A percentile compares a stretch with the other conserved stretches of the same genome.
Conservation (phyloP, 805 yeast genomes). For the Candida nanaspora region DNA sequence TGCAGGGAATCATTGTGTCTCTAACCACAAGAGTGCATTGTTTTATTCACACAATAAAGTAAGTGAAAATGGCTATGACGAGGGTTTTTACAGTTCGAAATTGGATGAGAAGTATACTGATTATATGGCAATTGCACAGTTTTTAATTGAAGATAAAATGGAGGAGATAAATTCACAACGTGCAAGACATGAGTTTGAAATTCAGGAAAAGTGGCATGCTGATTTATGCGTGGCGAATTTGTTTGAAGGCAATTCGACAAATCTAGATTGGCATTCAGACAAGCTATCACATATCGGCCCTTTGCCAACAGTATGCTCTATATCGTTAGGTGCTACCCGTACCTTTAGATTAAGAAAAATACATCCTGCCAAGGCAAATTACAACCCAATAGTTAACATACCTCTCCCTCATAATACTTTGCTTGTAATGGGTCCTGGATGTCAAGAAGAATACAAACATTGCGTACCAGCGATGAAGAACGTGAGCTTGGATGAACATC, state of each 20-base stretch:
- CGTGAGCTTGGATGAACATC: conserved; percentile 38
- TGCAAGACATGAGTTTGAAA: conserved; percentile 31
- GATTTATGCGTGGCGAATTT: conserved; percentile 49
- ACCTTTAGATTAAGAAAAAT: conserved; percentile 51
- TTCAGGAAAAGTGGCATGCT: conserved; percentile 38
- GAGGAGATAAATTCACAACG: conserved; percentile 11
- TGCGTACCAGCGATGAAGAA: conserved; percentile 33
- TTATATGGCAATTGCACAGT: conserved; percentile 32
- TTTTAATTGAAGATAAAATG: conserved; percentile 27
- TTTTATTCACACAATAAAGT: conserved; percentile 20
- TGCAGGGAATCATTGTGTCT: conserved; percentile 53
- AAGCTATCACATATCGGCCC: conserved; percentile 69
- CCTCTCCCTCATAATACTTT: conserved; percentile 68
- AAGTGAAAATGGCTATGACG: conserved; percentile 5
- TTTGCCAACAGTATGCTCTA: conserved; percentile 56
- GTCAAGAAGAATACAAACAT: conserved; percentile 73
- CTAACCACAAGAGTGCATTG: conserved; percentile 45
- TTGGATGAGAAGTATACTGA: conserved; percentile 26
- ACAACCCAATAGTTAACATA: conserved; percentile 36
- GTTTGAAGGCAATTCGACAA: conserved; percentile 41
- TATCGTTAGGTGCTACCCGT: conserved; percentile 64
- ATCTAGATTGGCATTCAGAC: conserved; percentile 74
- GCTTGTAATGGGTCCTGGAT: conserved; percentile 69
- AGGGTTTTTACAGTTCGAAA: conserved; percentile 11
- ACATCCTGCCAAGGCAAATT: conserved; percentile 20